These are phyloP conservation scores for Aquilaria agallochum DNA, from an alignment of 441 rosid genomes.

Conservation along the genomic window DNA sequence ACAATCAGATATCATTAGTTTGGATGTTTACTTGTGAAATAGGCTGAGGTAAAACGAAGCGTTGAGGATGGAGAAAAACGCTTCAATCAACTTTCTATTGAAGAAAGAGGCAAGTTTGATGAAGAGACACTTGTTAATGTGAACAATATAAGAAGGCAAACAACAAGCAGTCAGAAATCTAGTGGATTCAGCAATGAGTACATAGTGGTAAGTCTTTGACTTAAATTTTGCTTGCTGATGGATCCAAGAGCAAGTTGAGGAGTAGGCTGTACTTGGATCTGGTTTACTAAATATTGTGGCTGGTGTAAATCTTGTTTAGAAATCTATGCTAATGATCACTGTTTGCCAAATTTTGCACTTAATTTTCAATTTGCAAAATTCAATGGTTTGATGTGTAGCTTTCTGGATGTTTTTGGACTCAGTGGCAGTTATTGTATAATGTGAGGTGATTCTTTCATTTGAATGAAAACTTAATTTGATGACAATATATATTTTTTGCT, in stretches of 20 bases:
- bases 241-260: neutral
- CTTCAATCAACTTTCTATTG: constrained; percentile 87
- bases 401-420: no score
- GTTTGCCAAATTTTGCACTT: no score
- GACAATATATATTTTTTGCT: no score
- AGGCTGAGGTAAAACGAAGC: constrained; percentile 77
- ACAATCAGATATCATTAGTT: constrained; percentile 5
- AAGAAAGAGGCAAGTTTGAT: constrained; percentile 92
- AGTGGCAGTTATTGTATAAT: no score
- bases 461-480: no score
- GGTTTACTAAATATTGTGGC: no score
- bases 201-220: constrained; percentile 60
- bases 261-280: neutral
- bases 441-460: no score
- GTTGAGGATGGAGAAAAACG: constrained; percentile 82
- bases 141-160: constrained; percentile 63
- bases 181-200: constrained; percentile 76
- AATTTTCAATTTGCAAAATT: no score
- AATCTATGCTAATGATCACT: no score
- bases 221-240: neutral
- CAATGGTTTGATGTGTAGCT: no score
- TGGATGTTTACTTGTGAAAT: constrained; percentile 3
- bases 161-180: constrained; percentile 46
- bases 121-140: constrained; percentile 95
- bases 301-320: no score